phyloP scores from a whole-genome alignment of 306 rosid species.

The Lagenaria siceraria region DNA sequence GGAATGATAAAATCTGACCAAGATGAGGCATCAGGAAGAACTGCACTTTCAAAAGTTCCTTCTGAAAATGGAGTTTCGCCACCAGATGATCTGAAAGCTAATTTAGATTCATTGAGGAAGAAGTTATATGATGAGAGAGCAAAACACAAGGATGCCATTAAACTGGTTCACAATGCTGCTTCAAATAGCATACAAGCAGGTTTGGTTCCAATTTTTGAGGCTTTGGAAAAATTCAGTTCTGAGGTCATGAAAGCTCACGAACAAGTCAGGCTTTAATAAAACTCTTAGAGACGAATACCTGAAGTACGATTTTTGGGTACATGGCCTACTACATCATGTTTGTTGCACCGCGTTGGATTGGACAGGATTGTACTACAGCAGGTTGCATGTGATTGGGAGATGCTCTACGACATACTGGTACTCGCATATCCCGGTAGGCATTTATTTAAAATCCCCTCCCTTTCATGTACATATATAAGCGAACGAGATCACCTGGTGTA shows the following conservation, averaged over 20 bases:
- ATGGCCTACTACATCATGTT: no score
- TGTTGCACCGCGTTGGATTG: not conserved
- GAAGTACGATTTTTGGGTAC: not conserved
- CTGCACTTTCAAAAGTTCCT: conserved; percentile 33
- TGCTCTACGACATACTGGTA: not conserved
- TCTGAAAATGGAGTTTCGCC: conserved; percentile 69
- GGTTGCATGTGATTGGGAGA: not conserved
- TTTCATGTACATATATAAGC: not conserved
- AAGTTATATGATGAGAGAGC: conserved; percentile 66
- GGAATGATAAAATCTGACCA: conserved; percentile 37
- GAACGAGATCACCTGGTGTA: not conserved
- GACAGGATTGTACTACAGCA: not conserved
- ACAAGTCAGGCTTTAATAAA: conserved; percentile 42
- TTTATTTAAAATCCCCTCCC: not conserved
- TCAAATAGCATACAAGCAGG: conserved; percentile 67
- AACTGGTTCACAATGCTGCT: conserved; percentile 60
- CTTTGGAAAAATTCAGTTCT: conserved; percentile 64
- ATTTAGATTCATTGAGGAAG: conserved; percentile 71
- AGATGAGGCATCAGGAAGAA: conserved; percentile 26
- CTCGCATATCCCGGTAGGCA: not conserved
- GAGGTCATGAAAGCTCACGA: conserved; percentile 78
- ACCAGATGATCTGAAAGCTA: conserved; percentile 80
- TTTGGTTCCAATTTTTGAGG: conserved; percentile 81
- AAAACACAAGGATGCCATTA: conserved; percentile 66
- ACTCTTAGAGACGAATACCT: not conserved